Base-by-base conservation (phyloP, 2,329 filamentous ascomycete genomes). In the Epichloe gansuensis region DNA sequence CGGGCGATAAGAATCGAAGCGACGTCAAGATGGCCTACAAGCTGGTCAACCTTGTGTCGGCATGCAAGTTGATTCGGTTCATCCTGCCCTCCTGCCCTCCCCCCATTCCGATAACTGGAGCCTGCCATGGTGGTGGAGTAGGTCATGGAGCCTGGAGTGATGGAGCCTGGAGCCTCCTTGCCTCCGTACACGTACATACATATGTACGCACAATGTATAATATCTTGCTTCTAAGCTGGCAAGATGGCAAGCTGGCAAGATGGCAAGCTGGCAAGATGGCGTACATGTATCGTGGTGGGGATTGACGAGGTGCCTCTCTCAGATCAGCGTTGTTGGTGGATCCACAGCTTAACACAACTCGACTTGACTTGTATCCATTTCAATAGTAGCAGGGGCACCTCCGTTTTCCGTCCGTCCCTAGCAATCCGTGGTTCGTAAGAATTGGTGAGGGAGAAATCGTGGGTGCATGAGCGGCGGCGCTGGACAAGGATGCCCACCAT, bases 361-460 rank as follows among this genome's bases (percentile, higher is more conserved):
- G 48, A 53, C 34, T 23, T 51, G 50, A 21, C 17, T 21, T 21
- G 17, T 52, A 40, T 49, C 52, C 52, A 50, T 48, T 31, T 31
- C 31, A 51, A 45, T 23, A 43, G 39, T 42, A 23, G 39, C 39
- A 36, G 49, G 31, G 39, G 42, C 35, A 46, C 52, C 52, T 49
- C 53, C 27, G 47, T 21, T 49, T 13, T 23, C 34, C 50, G 17
- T 23, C 34, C 50, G 17, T 48, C 39, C 50, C 38, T 51, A 13
- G 34, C 49, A 53, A 54, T 57, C 54, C 51, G 52, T 54, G 54
- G 56, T 57, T 56, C 51, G 52, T 54, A 52, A 51, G 47, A 40
- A 51, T 51, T 53, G 39, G 53, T 52, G 50, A 49, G 43, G 48
- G 51, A 49, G 51, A 34, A 38, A 45, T 52, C 46, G 50, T 53